Percentiles rank a stretch among this genome's conserved stretches.
Conservation (phyloP, 176 grass and related monocot species). For the Eremochloa ophiuroides region DNA sequence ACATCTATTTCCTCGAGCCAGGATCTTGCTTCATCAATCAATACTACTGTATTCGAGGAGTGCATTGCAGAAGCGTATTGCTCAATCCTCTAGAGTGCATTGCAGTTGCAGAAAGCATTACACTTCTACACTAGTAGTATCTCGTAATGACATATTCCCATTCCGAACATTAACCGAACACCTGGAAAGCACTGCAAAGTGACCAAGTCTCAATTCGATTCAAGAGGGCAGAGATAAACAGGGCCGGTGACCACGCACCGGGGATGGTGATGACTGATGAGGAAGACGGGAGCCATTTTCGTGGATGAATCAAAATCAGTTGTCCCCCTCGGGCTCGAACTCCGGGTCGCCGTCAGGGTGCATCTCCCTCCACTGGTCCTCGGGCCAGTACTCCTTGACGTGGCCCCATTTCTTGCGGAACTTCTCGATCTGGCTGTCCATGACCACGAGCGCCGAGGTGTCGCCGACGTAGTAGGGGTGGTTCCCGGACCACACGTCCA, state of each 20-base stretch:
- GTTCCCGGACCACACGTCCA: conserved; percentile 98
- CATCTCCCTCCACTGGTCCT: conserved; percentile 62
- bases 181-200: conserved; percentile 16
- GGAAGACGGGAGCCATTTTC: not conserved
- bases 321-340: conserved; percentile 47
- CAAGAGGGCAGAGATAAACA: not conserved
- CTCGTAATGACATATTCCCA: not conserved
- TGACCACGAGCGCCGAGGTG: conserved; percentile 62
- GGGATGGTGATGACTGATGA: not conserved
- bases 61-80: no score
- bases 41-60: no score
- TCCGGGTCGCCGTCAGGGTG: conserved; percentile 58
- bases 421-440: conserved; percentile 91
- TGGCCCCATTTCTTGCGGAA: conserved; percentile 82
- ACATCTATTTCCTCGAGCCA: not conserved
- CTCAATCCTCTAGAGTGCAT: not conserved
- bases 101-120: not conserved
- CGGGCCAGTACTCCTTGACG: conserved; percentile 59
- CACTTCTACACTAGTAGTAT: not conserved
- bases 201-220: not conserved
- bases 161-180: conserved; percentile 2
- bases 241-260: not conserved
- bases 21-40: not conserved
- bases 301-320: not conserved
- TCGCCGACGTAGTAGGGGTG: conserved; percentile 91